phyloP scores from a whole-genome alignment of 805 yeast genomes.

The Isabelozyma rhagii region DNA sequence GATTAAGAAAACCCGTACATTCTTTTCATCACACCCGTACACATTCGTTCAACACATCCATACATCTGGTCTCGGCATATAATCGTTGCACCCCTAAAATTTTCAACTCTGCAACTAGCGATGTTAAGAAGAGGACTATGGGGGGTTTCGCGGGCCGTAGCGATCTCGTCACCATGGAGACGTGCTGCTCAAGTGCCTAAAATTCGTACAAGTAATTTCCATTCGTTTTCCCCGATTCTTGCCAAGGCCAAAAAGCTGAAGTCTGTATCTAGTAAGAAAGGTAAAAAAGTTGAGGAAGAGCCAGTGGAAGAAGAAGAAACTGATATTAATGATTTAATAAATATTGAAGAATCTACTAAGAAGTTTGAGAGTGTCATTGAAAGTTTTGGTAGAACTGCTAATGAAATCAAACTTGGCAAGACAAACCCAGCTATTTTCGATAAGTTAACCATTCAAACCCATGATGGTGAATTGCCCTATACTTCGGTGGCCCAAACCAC shows the following conservation, averaged over 20 bases:
- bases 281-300: slow-evolving; percentile 10
- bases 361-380: slow-evolving; percentile 50
- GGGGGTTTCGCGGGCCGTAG: background rate
- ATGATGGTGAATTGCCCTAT: slow-evolving; percentile 48
- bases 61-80: background rate
- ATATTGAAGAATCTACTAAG: slow-evolving; percentile 35
- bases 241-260: slow-evolving; percentile 9
- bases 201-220: slow-evolving; percentile 3
- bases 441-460: slow-evolving; percentile 48
- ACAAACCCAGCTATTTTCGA: slow-evolving; percentile 68
- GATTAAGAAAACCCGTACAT: too few species aligned
- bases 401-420: slow-evolving; percentile 66
- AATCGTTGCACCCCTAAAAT: background rate
- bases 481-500: slow-evolving; percentile 70
- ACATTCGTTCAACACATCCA: background rate
- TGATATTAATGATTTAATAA: slow-evolving; percentile 5
- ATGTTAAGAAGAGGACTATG: background rate
- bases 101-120: background rate
- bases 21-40: background rate
- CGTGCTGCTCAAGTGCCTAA: background rate
- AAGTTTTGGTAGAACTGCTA: slow-evolving; percentile 51
- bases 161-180: background rate
- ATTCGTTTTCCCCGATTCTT: slow-evolving; percentile 1
- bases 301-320: slow-evolving; percentile 7
- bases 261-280: slow-evolving; percentile 6